Evolutionary conservation across 1,284 basidiomycete genomes (phyloP), one percentile per base, ranked within the genome.

Genomic region (Hemileia vastatrix): DNA sequence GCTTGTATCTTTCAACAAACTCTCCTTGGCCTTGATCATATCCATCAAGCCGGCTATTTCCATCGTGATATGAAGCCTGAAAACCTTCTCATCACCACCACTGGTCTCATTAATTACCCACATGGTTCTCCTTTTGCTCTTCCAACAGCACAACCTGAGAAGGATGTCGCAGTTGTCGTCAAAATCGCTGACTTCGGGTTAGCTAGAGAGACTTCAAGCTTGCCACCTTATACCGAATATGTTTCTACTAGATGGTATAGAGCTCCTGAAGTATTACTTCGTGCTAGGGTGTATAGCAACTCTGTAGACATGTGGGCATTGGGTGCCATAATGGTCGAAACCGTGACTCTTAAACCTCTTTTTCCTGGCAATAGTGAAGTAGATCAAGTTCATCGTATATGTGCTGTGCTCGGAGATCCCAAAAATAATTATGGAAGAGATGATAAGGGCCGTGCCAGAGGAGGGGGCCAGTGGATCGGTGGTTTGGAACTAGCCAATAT

Each of bases 51-150:
- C 53, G 94, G 94, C 63, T 99, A 95, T 78, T 98, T 99, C 76
- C 95, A 99, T 76, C 89, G 95, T 59, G 95, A 99, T 77, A 94
- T 98, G 90, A 99, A 99, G 78, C 95, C 95, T 27, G 95, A 99
- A 76, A 99, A 99, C 72, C 84, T 99, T n/a, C 84, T 99, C 60
- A 94, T 99, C 71, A 99, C 95, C n/a, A 99, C 95, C 1, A 96
- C 91, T 8, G 95, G 95, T 23, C 82, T 96, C 54, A 87, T 87
- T 68, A 91, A 96, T 77, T 99, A 99, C 75, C 85, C 85, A n/a
- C 54, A 68, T 6, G 61, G 57, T 18, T 36, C 55, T 31, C 65
- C 71, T 21, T 68, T 67, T 58, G 68, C 71, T 13, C 64, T 67
- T 9, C 65, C 70, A 2, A 60, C 66, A 62, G 60, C 71, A 0